These are phyloP conservation scores for Begonia loranthoides DNA, from an alignment of 306 rosid species.

Conservation along the genomic window DNA sequence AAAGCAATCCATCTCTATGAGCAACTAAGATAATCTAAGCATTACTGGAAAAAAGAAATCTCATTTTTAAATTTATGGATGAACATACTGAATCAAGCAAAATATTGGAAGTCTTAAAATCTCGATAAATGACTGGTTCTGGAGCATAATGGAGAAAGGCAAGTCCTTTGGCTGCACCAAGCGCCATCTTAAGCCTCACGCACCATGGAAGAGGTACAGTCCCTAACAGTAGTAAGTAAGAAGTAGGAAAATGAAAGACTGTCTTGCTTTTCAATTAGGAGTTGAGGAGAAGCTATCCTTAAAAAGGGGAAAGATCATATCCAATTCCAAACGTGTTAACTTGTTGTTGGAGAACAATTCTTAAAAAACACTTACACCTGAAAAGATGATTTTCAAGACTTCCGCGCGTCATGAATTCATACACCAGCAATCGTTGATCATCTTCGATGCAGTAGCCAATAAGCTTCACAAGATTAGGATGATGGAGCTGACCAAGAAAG, in stretches of 20 bases:
- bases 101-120: slow-evolving; percentile 91
- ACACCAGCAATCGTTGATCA: slow-evolving; percentile 90
- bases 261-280: too few species aligned
- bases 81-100: slow-evolving; percentile 75
- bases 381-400: slow-evolving; percentile 95
- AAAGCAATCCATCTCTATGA: not conserved
- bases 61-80: slow-evolving; percentile 1
- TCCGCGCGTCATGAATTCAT: slow-evolving; percentile 95
- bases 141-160: slow-evolving; percentile 94
- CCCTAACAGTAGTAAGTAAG: slow-evolving; percentile 36
- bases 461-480: slow-evolving; percentile 87
- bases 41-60: too few species aligned
- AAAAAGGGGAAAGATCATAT: not conserved
- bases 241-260: not conserved
- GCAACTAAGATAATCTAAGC: too few species aligned
- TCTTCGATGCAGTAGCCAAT: slow-evolving; percentile 91
- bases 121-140: slow-evolving; percentile 96
- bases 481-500: slow-evolving; percentile 98
- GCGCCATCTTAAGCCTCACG: slow-evolving; percentile 83
- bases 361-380: slow-evolving; percentile 46
- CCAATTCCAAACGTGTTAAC: too few species aligned
- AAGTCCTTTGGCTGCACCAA: slow-evolving; percentile 92
- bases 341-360: too few species aligned
- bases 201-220: slow-evolving; percentile 94
- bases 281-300: too few species aligned